Base-by-base conservation (phyloP, 352 stramenopile species). In the Pythium graminicola region DNA sequence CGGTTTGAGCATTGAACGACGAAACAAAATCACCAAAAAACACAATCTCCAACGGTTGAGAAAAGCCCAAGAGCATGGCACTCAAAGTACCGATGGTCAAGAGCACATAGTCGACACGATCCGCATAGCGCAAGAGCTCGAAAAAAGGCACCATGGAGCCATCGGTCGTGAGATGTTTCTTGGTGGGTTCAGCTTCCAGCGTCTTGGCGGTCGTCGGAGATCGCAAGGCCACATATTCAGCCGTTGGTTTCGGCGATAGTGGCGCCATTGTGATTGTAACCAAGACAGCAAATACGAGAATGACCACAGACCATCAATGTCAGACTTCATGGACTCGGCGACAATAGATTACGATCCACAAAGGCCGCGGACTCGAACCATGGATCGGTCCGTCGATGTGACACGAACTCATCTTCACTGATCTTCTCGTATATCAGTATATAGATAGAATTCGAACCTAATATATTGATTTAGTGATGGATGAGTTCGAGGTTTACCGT, bases 21-120 rank as follows among this genome's bases (percentile, higher is more conserved):
- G 72, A 65, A 27, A 72, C 44, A n/a, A 60, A 46, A 32, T 75
- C 60, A 7, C 67, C 67, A 22, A 75, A 49, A 31, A 75, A 54
- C 27, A 72, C 3, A 17, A 75, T 64, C 51, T 72, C 63, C 14
- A 72, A 48, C 7, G 67, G 67, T 41, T 72, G 63, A 8, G 50
- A 27, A 40, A 70, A 7, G 7, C 67, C 67, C 7, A 52, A 55
- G 13, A 39, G 20, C 8, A 68, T 26, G 29, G 64, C 62, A 0
- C 33, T 26, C 13, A 72, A 3, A 6, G 67, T 40, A 28, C 67
- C 67, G 5, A 70, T n/a, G 9, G 46, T 40, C 64, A 75, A 72
- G 29, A 75, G 58, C 39, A 57, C 6, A 13, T 28, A 45, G 53
- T 75, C 67, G 20, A 48, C 58, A 10, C 6, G 8, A 49, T 75